These are phyloP conservation scores for Ogataea paradorogensis DNA, from an alignment of 805 yeast species.

Conservation along the genomic window DNA sequence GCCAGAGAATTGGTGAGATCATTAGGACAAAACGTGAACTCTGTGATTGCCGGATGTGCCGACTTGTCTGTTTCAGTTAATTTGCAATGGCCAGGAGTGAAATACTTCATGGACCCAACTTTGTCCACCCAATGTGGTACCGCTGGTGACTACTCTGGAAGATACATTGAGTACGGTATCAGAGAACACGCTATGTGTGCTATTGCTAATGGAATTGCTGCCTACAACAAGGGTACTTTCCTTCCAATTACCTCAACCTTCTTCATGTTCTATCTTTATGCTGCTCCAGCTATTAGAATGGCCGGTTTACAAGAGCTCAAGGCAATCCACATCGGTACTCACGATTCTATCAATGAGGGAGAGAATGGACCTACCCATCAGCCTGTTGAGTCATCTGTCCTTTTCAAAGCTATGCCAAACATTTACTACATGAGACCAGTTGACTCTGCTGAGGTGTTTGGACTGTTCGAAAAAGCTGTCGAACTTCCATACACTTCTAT, in stretches of 20 bases:
- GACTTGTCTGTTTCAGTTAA: conserved; percentile 91
- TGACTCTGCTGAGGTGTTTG: conserved; percentile 85
- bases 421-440: conserved; percentile 88
- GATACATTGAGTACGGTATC: conserved; percentile 96
- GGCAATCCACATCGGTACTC: conserved; percentile 83
- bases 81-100: conserved; percentile 80
- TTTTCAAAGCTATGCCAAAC: conserved; percentile 77
- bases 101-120: conserved; percentile 88
- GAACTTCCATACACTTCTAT: conserved; percentile 58
- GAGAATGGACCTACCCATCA: conserved; percentile 95
- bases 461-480: conserved; percentile 70
- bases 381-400: conserved; percentile 76
- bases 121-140: conserved; percentile 46
- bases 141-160: conserved; percentile 79
- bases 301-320: conserved; percentile 82
- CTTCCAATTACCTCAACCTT: conserved; percentile 44
- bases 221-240: conserved; percentile 91
- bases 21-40: conserved; percentile 61
- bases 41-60: conserved; percentile 91
- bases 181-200: conserved; percentile 99
- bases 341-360: conserved; percentile 87
- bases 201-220: conserved; percentile 93
- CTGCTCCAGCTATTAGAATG: conserved; percentile 84
- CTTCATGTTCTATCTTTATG: conserved; percentile 87
- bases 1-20: conserved; percentile 75